phyloP scores from a whole-genome alignment of 192 early-diverging fungal genomes.

The Mortierella hygrophila region DNA sequence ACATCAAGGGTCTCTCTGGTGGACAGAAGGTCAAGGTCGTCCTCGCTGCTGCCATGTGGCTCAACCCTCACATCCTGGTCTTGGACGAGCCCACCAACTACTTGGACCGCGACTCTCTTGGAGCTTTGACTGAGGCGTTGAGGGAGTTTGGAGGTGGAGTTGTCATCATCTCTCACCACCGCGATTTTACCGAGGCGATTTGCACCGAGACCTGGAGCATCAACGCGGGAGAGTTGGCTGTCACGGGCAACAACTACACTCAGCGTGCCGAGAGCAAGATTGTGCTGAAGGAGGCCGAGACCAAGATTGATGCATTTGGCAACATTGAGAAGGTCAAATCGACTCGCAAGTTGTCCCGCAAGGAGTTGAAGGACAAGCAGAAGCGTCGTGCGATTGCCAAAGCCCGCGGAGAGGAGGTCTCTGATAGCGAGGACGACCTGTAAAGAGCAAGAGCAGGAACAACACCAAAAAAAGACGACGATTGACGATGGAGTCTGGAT shows the following conservation, averaged over 20 bases:
- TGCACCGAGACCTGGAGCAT: constrained; percentile 84
- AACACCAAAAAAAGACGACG: not conserved
- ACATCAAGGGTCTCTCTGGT: constrained; percentile 79
- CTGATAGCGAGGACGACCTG: constrained; percentile 56
- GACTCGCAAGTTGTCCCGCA: constrained; percentile 65
- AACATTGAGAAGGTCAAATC: constrained; percentile 80
- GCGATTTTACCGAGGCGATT: constrained; percentile 82
- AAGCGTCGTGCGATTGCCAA: constrained; percentile 65
- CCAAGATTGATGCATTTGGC: constrained; percentile 77
- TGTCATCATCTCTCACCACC: constrained; percentile 87
- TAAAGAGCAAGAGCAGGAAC: constrained; percentile 21
- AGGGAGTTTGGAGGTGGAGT: constrained; percentile 84
- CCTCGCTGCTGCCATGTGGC: constrained; percentile 87
- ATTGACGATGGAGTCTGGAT: not conserved
- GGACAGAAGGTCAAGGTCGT: constrained; percentile 94
- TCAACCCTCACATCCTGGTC: constrained; percentile 91
- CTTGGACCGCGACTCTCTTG: constrained; percentile 73
- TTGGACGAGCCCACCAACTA: constrained; percentile 91
- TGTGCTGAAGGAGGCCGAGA: constrained; percentile 61
- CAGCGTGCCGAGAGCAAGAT: constrained; percentile 59
- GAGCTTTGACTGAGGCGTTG: constrained; percentile 79
- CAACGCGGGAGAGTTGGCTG: constrained; percentile 69
- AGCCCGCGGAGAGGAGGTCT: constrained; percentile 66
- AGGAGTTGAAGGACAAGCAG: constrained; percentile 67
- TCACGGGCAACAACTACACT: constrained; percentile 67